phyloP scores from a whole-genome alignment of 192 early-diverging fungal species.

The Umbelopsis vinacea region DNA sequence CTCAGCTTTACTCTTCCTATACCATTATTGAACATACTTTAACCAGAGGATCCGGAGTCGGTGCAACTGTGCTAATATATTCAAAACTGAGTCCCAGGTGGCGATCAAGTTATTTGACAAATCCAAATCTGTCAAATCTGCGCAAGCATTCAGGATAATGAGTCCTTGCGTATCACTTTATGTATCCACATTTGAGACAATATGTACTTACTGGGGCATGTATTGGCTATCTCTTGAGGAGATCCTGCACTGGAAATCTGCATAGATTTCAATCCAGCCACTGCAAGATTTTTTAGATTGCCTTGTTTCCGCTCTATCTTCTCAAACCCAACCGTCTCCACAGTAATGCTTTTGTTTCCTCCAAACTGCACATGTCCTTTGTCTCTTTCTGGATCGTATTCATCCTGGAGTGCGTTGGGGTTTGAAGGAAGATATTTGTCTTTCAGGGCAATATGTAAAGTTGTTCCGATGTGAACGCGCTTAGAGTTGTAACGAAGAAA shows the following conservation, averaged over 20 bases:
- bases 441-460: slow-evolving; percentile 47
- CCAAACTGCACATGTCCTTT: slow-evolving; percentile 39
- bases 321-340: slow-evolving; percentile 60
- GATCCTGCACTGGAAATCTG: slow-evolving; percentile 8
- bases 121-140: slow-evolving; percentile 46
- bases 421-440: slow-evolving; percentile 47
- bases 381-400: slow-evolving; percentile 36
- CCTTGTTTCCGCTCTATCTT: slow-evolving; percentile 48
- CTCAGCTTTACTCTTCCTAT: not conserved
- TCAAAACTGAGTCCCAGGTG: slow-evolving; percentile 51
- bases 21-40: slow-evolving; percentile 38
- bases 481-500: slow-evolving; percentile 53
- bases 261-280: slow-evolving; percentile 33
- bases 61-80: slow-evolving; percentile 48
- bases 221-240: not conserved
- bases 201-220: slow-evolving; percentile 9
- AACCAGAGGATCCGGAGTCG: slow-evolving; percentile 49
- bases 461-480: slow-evolving; percentile 47
- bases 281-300: slow-evolving; percentile 19
- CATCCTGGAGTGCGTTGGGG: slow-evolving; percentile 7
- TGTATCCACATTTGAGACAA: too few species aligned
- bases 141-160: not conserved
- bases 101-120: slow-evolving; percentile 56
- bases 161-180: too few species aligned
- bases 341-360: slow-evolving; percentile 51